A percentile compares a stretch with the other conserved stretches of the same genome.
phyloP scores from a whole-genome alignment of 441 rosid species.

The Corymbia citriodora region DNA sequence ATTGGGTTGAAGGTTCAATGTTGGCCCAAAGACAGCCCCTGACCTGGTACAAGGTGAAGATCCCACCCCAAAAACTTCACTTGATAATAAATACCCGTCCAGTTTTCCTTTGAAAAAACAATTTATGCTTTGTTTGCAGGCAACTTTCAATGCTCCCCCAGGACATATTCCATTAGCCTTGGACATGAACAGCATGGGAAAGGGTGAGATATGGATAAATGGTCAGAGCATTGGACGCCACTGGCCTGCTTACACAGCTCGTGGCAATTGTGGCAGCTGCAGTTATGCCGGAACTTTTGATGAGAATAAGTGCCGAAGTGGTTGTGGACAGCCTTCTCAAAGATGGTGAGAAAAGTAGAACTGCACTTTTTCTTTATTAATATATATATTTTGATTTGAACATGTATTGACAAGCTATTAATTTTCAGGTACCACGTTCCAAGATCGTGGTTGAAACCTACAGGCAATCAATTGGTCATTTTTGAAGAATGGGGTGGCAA shows the following conservation, averaged over 20 bases:
- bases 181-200: background rate
- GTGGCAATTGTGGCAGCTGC: background rate
- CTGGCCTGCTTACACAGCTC: background rate
- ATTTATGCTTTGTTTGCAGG: background rate
- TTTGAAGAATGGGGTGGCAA: conserved; percentile 56
- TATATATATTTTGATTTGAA: background rate
- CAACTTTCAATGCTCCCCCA: background rate
- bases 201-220: background rate
- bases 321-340: background rate
- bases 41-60: conserved; percentile 70
- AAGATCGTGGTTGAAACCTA: conserved; percentile 42
- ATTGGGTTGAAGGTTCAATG: conserved; percentile 42
- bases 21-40: conserved; percentile 43
- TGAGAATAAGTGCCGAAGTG: background rate
- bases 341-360: background rate
- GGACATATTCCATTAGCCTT: background rate
- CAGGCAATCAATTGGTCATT: conserved; percentile 30
- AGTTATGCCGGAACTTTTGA: background rate
- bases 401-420: background rate
- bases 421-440: conserved; percentile 48
- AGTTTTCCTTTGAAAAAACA: background rate
- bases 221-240: background rate
- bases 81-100: background rate
- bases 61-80: background rate
- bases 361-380: background rate